Percentiles rank a stretch among this genome's conserved stretches.
Conservation (phyloP, 345 rosid species). For the Eucalyptus dawsonii region DNA sequence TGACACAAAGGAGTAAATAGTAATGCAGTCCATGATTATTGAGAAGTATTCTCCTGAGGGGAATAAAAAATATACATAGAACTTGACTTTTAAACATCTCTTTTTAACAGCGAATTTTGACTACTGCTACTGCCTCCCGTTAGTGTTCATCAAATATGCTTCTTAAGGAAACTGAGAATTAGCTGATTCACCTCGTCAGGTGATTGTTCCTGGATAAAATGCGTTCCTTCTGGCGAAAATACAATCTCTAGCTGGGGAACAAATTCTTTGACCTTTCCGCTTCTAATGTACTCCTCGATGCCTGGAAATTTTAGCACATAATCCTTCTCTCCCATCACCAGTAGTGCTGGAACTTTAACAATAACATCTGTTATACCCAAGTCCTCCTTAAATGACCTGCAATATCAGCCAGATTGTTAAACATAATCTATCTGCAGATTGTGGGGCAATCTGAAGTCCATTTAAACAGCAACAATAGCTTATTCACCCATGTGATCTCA, state of each 20-base stretch:
- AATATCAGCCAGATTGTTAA: not conserved
- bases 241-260: conserved; percentile 31
- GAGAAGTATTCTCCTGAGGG: not conserved
- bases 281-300: conserved; percentile 27
- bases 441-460: not conserved
- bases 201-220: conserved; percentile 1
- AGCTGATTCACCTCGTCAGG: not conserved
- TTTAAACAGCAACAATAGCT: not conserved
- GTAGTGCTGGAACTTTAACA: conserved; percentile 24
- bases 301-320: conserved; percentile 37
- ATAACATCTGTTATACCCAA: not conserved
- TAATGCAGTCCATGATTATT: not conserved
- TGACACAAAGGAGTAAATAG: not conserved
- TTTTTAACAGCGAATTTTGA: not conserved
- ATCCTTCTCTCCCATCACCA: conserved; percentile 43
- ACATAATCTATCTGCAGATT: not conserved
- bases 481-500: not conserved
- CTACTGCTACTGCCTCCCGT: not conserved
- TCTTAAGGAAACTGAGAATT: not conserved
- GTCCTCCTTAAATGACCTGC: not conserved
- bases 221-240: not conserved
- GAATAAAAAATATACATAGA: not conserved
- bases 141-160: not conserved
- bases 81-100: not conserved
- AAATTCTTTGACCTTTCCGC: conserved; percentile 17